Evolutionary conservation across 495 filamentous ascomycete species (phyloP), one percentile per base, ranked within the genome.

Genomic region (Annulohypoxylon bovei): DNA sequence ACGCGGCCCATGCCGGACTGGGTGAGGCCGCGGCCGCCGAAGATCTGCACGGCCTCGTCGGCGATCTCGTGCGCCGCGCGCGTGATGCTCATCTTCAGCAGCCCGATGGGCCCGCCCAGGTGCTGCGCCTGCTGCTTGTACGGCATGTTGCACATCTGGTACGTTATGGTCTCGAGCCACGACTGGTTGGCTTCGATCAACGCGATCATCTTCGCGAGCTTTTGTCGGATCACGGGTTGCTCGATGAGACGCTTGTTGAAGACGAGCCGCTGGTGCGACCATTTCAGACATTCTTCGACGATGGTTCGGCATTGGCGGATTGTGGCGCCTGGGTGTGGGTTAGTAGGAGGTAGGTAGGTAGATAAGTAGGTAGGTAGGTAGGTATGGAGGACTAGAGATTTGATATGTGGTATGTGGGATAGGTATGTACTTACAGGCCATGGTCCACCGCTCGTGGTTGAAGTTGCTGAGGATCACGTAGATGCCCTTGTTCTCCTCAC

Each of bases 121-220:
- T 89, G 84, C 70, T 85, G 85, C n/a, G 91, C 81, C 72, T 95
- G 92, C 77, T 97, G 81, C 39, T 86, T 81, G 78, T 97, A 95
- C 64, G 83, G 85, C 91, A 97, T 92, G 76, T 93, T 81, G 81
- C 87, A 90, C 93, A 97, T 97, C 75, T 97, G 92, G 83, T 93
- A 92, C 27, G 90, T 70, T 71, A 95, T 89, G 25, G 86, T 87
- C 77, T 97, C 93, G 20, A 95, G 87, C 92, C 92, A 97, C 28
- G 92, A 86, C 77, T 97, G 93, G 80, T 92, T 90, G 16, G 92
- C 83, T 74, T 97, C 93, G 67, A 87, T 86, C 40, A 92, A 87
- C 14, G 91, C 88, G 65, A 97, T 95, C 92, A 97, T 94, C 76
- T 91, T 92, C 27, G 93, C 93, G 62, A 95, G 88, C 82, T 97